phyloP scores from a whole-genome alignment of 2,329 filamentous ascomycete species.

The Pseudogymnoascus sp. region DNA sequence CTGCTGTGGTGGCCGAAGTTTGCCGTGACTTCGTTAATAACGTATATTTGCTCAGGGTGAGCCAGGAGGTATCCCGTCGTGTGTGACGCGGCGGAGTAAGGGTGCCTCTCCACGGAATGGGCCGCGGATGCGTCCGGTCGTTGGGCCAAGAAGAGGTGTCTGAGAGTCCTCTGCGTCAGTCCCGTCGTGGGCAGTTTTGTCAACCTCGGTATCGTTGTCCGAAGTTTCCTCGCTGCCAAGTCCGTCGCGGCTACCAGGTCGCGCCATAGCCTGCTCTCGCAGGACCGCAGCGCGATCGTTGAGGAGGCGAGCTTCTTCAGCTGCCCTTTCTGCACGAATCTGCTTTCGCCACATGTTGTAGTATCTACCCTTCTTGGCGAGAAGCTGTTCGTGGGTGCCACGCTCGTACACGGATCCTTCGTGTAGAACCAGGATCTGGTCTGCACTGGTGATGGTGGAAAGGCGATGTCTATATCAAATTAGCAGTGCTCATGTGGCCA shows the following conservation, averaged over 20 bases:
- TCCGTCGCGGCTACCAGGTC: not conserved
- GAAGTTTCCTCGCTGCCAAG: not conserved
- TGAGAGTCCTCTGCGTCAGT: not conserved
- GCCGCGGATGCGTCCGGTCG: not conserved
- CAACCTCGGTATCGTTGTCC: not conserved
- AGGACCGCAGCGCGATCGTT: constrained; percentile 27
- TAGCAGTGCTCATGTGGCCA: constrained; percentile 17
- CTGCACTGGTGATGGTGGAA: constrained; percentile 84
- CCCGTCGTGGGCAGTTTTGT: not conserved
- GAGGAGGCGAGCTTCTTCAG: constrained; percentile 43
- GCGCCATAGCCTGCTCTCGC: constrained; percentile 20
- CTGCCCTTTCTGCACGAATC: constrained; percentile 66
- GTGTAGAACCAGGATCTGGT: constrained; percentile 77
- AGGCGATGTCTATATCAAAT: constrained; percentile 55
- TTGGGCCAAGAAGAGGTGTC: not conserved
- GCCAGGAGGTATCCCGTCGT: not conserved
- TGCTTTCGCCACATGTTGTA: constrained; percentile 83
- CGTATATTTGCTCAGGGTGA: not conserved
- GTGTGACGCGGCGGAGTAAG: not conserved
- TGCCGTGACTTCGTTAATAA: not conserved
- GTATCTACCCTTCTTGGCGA: constrained; percentile 65
- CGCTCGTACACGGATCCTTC: constrained; percentile 70
- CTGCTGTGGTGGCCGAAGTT: not conserved
- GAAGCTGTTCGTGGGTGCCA: constrained; percentile 70
- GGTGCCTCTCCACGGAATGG: not conserved